Evolutionary conservation across 2,329 filamentous ascomycete species (phyloP), one percentile per base, ranked within the genome.

Genomic region (Oidium heveae): DNA sequence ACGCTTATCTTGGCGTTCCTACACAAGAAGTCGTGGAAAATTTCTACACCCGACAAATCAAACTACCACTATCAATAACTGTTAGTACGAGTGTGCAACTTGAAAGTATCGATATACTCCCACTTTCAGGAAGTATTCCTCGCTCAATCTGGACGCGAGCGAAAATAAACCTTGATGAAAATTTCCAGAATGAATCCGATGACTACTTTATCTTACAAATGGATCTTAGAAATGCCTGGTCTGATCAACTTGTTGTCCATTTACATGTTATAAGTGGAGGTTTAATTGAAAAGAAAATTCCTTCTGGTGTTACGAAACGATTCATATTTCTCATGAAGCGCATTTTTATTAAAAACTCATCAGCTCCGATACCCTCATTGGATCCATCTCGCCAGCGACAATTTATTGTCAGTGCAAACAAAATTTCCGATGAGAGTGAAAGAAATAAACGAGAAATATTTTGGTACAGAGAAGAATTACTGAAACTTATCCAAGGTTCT

Each of bases 51-150:
- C 76, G 88, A 41, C 85, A 91, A 63, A 74, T 94, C 16, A 80
- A 81, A 18, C 72, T 94, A 32, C 84, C 86, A 15, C 70, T 96
- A 56, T 85, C 82, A 0, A 77, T 95, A 16, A 95, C 89, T 5
- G 89, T 96, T 51, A 95, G 95, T 63, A 84, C 87, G 3, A 91
- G 86, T 62, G 74, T 95, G 28, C 86, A 95, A 63, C 71, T 95
- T 10, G 74, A 80, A 36, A 76, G 86, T 39, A 79, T 88, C 59
- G 88, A 95, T 62, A 73, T 93, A 18, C 67, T 91, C 36, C 80
- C 86, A 0, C 74, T 94, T 12, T 77, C 78, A 51, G 75, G 77
- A 12, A 72, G 76, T 52, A 77, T 91, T 54, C 81, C 82, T 1
- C 66, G 65, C 33, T 69, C 73, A 3, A 64, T 81, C 0, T 86